Conservation (phyloP, 73 alveolate genomes). For the Blepharisma japonicum region DNA sequence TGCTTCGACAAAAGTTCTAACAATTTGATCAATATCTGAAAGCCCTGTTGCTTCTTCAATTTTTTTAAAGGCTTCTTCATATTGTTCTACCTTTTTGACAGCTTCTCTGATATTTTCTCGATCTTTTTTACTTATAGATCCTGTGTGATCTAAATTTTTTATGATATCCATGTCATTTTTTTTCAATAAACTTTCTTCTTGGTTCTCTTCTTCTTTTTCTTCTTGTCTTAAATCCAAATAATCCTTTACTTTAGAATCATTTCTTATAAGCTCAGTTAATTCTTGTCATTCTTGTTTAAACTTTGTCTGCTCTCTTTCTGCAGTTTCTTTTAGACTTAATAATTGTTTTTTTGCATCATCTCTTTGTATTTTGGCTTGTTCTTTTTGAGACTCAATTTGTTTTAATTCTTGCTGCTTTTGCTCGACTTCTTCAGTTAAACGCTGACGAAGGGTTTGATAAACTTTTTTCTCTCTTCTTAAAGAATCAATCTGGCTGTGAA, state of each 20-base stretch:
- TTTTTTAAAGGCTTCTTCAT: slow-evolving; percentile 88
- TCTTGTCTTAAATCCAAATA: slow-evolving; percentile 40
- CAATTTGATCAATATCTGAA: slow-evolving; percentile 72
- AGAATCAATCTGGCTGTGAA: slow-evolving; percentile 90
- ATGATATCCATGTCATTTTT: background rate
- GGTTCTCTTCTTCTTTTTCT: slow-evolving; percentile 45
- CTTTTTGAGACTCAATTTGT: slow-evolving; percentile 74
- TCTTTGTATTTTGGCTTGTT: slow-evolving; percentile 87
- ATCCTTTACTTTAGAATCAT: slow-evolving; percentile 56
- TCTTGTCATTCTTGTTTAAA: slow-evolving; percentile 73
- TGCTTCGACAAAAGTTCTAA: slow-evolving; percentile 68
- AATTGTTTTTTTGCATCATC: slow-evolving; percentile 91
- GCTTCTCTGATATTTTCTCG: slow-evolving; percentile 34
- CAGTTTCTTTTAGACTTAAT: slow-evolving; percentile 81
- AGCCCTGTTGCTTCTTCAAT: slow-evolving; percentile 88
- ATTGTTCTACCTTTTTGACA: slow-evolving; percentile 66
- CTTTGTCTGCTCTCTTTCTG: slow-evolving; percentile 92
- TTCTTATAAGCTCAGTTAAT: slow-evolving; percentile 52
- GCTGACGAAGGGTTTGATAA: slow-evolving; percentile 89
- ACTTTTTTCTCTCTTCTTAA: slow-evolving; percentile 94
- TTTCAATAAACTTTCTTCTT: slow-evolving; percentile 23
- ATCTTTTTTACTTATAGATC: slow-evolving; percentile 34
- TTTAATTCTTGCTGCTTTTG: slow-evolving; percentile 89
- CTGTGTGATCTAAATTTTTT: background rate
- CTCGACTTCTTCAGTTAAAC: slow-evolving; percentile 91